Evolutionary conservation across 2,329 filamentous ascomycete species (phyloP).

Genomic region (Escovopsis sp.): DNA sequence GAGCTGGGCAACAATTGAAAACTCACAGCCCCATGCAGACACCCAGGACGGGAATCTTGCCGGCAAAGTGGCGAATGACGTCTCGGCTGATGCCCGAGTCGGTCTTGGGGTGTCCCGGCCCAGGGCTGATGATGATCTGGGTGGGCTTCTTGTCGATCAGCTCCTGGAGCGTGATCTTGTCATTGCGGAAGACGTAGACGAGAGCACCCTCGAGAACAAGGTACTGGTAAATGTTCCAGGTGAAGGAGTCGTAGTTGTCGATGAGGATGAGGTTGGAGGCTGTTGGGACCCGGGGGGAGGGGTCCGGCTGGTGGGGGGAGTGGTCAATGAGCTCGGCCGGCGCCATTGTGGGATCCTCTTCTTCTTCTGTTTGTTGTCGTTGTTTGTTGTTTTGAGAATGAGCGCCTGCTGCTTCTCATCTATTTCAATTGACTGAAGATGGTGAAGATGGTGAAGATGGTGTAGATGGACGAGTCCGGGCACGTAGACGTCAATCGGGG

Average conservation of each 20-base stretch:
- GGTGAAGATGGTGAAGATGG: too few relatives aligned
- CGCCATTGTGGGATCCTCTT: slow-evolving; percentile 25
- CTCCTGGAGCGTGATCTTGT: slow-evolving; percentile 75
- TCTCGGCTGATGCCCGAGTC: slow-evolving; percentile 91
- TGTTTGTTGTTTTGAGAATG: too few relatives aligned
- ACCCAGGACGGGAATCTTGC: slow-evolving; percentile 90
- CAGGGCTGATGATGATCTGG: slow-evolving; percentile 87
- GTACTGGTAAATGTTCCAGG: slow-evolving; percentile 99
- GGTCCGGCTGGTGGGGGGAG: slow-evolving; percentile 71
- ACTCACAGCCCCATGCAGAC: slow-evolving; percentile 94
- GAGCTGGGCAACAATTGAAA: too few relatives aligned
- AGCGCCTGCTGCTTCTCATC: too few relatives aligned
- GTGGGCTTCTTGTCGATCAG: slow-evolving; percentile 74
- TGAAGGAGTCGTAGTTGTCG: slow-evolving; percentile 99
- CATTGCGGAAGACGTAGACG: slow-evolving; percentile 82
- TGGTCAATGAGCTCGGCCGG: slow-evolving; percentile 50
- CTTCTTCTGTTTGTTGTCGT: too few relatives aligned
- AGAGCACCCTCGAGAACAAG: slow-evolving; percentile 87
- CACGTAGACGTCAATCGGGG: too few relatives aligned
- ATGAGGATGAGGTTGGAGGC: slow-evolving; percentile 89
- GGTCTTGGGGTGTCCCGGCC: slow-evolving; percentile 78
- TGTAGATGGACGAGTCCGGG: too few relatives aligned
- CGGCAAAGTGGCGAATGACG: slow-evolving; percentile 79
- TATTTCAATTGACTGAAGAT: too few relatives aligned
- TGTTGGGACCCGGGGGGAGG: slow-evolving; percentile 54